These are phyloP conservation scores for Podila epicladia DNA, from an alignment of 192 early-diverging fungal species.

Conservation along the genomic window DNA sequence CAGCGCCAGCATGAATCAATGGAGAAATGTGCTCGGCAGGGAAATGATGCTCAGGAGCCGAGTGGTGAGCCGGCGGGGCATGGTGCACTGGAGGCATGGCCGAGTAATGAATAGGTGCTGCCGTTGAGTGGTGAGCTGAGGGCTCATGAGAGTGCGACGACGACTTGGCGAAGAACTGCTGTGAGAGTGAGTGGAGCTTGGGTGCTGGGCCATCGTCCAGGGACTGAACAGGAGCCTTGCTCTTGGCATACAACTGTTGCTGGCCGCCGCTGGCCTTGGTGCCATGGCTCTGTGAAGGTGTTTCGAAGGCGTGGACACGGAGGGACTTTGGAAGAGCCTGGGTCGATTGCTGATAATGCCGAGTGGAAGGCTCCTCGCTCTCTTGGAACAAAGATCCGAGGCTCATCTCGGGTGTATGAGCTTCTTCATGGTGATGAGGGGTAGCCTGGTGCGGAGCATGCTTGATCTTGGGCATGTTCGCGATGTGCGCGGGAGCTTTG, in stretches of 20 bases:
- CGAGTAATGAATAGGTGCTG: neutral
- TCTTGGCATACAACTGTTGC: too few relatives aligned
- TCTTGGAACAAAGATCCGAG: constrained; percentile 6
- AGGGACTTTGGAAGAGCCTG: too few relatives aligned
- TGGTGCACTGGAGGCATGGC: constrained; percentile 17
- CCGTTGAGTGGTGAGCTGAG: too few relatives aligned
- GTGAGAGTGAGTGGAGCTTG: neutral
- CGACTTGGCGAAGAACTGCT: too few relatives aligned
- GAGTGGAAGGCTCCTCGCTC: neutral
- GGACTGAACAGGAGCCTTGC: too few relatives aligned
- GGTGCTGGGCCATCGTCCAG: too few relatives aligned
- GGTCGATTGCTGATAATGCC: too few relatives aligned
- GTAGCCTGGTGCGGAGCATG: neutral
- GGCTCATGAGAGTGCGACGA: too few relatives aligned
- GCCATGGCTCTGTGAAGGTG: too few relatives aligned
- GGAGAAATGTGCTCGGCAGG: neutral
- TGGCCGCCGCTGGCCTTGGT: too few relatives aligned
- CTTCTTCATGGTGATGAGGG: neutral
- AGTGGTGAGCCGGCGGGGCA: constrained; percentile 12
- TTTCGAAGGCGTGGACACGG: too few relatives aligned
- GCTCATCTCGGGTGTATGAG: constrained; percentile 10
- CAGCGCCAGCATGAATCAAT: neutral
- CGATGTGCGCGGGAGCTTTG: neutral
- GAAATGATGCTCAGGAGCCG: constrained; percentile 11
- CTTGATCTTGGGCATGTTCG: neutral